phyloP scores from a whole-genome alignment of 768 basidiomycete genomes.

The Suillus placidus region DNA sequence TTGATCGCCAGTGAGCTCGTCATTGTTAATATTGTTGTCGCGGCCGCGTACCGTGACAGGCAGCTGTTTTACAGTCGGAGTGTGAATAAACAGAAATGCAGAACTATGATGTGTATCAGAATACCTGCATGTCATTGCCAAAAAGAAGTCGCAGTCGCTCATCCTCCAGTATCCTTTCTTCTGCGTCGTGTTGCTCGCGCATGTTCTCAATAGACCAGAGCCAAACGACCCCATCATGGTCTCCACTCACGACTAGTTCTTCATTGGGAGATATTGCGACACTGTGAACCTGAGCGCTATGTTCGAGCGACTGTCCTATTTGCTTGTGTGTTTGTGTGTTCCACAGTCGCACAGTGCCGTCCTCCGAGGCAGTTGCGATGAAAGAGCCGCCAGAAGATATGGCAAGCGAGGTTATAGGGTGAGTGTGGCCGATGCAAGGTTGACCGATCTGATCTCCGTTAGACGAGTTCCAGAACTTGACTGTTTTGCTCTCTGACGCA shows the following conservation, averaged over 20 bases:
- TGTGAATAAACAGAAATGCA: not conserved
- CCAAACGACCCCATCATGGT: constrained; percentile 9
- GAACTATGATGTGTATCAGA: no score
- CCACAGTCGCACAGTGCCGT: constrained; percentile 33
- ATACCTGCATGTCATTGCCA: no score
- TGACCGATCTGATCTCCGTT: not conserved
- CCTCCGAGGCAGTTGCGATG: constrained; percentile 33
- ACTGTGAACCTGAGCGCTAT: not conserved
- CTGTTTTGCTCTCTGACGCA: not conserved
- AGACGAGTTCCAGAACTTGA: constrained; percentile 1
- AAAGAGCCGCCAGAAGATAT: constrained; percentile 30
- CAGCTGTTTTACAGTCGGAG: not conserved
- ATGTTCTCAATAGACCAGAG: not conserved
- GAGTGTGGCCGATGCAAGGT: constrained; percentile 18
- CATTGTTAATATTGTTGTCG: not conserved
- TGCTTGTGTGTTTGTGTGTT: not conserved
- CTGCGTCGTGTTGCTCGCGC: not conserved
- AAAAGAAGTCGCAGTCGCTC: not conserved
- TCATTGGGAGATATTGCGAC: not conserved
- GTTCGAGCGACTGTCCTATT: not conserved
- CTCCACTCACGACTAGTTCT: constrained; percentile 12
- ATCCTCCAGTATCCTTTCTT: not conserved
- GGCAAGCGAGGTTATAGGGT: constrained; percentile 26
- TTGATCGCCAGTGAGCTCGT: not conserved
- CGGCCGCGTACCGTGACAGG: not conserved